A percentile compares a stretch with the other conserved stretches of the same genome.
Conservation (phyloP, 169 alveolate genomes). For the Cyclospora cayetanensis region DNA sequence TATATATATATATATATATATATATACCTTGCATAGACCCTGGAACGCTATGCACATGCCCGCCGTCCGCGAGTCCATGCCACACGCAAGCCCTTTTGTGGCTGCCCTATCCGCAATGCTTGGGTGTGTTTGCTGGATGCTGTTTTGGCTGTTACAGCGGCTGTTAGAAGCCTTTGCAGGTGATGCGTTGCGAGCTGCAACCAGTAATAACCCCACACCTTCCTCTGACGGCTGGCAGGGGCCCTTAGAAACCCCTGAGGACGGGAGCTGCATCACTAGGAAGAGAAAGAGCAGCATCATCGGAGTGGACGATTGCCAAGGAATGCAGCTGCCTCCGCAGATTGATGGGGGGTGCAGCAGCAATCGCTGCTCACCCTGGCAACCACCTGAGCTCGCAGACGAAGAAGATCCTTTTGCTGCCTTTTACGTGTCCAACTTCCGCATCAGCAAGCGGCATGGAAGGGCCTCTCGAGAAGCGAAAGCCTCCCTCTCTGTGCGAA, state of each 20-base stretch:
- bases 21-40: too few species aligned
- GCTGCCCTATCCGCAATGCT: too few species aligned
- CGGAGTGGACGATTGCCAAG: neutral
- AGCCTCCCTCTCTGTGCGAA: neutral
- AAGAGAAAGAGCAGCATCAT: neutral
- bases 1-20: neutral
- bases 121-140: too few species aligned
- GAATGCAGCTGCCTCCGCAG: neutral
- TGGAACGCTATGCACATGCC: too few species aligned
- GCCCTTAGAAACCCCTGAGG: neutral
- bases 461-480: neutral
- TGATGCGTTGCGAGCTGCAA: neutral
- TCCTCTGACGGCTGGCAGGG: neutral
- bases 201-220: neutral
- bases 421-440: neutral
- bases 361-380: neutral
- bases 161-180: neutral
- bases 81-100: too few species aligned
- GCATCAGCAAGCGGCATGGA: neutral
- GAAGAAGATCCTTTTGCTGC: neutral
- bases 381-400: neutral
- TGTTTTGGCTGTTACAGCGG: neutral
- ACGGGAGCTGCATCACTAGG: neutral
- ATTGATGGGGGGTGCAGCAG: neutral
- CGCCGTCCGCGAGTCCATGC: too few species aligned